Percentiles rank a stretch among this genome's conserved stretches.
Evolutionary conservation across 192 early-diverging fungal species (phyloP).

Genomic region (Coemansia sp.): DNA sequence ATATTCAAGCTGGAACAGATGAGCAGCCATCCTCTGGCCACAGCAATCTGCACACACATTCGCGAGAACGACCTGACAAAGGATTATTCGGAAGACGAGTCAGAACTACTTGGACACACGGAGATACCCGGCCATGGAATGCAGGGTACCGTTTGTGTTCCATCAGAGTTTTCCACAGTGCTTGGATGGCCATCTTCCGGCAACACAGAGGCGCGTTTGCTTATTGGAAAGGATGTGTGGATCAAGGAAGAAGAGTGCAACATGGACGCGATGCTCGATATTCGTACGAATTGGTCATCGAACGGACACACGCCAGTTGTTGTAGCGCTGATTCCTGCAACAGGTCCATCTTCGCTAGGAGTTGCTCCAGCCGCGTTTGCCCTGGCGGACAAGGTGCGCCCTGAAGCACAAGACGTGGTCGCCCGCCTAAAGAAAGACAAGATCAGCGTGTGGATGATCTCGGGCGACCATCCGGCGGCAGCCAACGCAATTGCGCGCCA

Average conservation of each 20-base stretch:
- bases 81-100: not conserved
- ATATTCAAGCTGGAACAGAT: slow-evolving; percentile 73
- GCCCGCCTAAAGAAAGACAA: slow-evolving; percentile 69
- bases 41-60: slow-evolving; percentile 63
- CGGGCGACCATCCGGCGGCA: slow-evolving; percentile 85
- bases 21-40: slow-evolving; percentile 87
- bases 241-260: slow-evolving; percentile 56
- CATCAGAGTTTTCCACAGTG: slow-evolving; percentile 15
- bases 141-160: slow-evolving; percentile 32
- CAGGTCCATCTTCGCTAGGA: slow-evolving; percentile 57
- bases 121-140: slow-evolving; percentile 52
- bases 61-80: slow-evolving; percentile 26
- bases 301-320: slow-evolving; percentile 63
- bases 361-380: slow-evolving; percentile 66
- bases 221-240: slow-evolving; percentile 77
- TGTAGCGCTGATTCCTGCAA: slow-evolving; percentile 30
- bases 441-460: slow-evolving; percentile 84
- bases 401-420: slow-evolving; percentile 75
- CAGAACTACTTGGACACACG: slow-evolving; percentile 27
- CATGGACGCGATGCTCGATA: slow-evolving; percentile 42
- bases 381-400: slow-evolving; percentile 80
- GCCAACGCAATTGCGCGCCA: slow-evolving; percentile 76
- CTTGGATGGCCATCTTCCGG: slow-evolving; percentile 26
- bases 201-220: slow-evolving; percentile 19
- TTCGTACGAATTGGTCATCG: slow-evolving; percentile 58